Base-by-base conservation (phyloP, 225 moss, liverwort and hornwort species). In the Takakia lepidozioides region DNA sequence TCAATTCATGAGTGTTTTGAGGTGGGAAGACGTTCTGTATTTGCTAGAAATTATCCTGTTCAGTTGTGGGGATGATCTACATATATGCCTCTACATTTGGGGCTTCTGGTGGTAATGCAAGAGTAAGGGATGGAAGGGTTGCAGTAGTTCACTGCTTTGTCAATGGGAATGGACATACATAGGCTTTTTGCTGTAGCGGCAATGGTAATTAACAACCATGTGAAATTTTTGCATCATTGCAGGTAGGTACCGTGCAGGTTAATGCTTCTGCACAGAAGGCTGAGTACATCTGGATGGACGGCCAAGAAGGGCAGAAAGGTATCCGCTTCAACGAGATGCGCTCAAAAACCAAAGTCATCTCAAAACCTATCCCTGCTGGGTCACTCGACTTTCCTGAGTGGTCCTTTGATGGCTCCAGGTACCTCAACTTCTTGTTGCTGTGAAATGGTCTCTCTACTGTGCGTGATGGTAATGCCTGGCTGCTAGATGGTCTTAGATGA, bases 251-350 rank as follows among this genome's bases (percentile, higher is more conserved):
- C 11, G 43, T 73, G 27, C 67, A 65, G 54, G 58, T 81, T 27
- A 44, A 71, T 24, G 88, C 86, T 3, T 46, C 68, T 30, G 88
- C 80, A 8, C 93, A 89, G 52, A 93, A 86, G 67, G 93, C 78
- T 29, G 93, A 93, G 61, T 93, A 93, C 60, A 89, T 93, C 27
- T 89, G 93, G 93, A 86, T 86, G 85, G 93, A 88, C 25, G 93
- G 93, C 3, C 86, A 78, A 26, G 93, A 93, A 60, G 92, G 92
- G 3, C 57, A 64, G 54, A 93, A 93, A 72, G 92, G 92, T 1
- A 83, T 93, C 27, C 82, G 74, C 59, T 93, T 93, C 63, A 93
- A 93, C 39, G 92, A 93, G 58, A 88, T 93, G 92, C 77, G 92
- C 8, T 85, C 92, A 8, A 93, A 93, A 69, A 88, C 92, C 14